Evolutionary conservation across 495 filamentous ascomycete species (phyloP), one percentile per base, ranked within the genome.

Genomic region (Neurospora sp.): DNA sequence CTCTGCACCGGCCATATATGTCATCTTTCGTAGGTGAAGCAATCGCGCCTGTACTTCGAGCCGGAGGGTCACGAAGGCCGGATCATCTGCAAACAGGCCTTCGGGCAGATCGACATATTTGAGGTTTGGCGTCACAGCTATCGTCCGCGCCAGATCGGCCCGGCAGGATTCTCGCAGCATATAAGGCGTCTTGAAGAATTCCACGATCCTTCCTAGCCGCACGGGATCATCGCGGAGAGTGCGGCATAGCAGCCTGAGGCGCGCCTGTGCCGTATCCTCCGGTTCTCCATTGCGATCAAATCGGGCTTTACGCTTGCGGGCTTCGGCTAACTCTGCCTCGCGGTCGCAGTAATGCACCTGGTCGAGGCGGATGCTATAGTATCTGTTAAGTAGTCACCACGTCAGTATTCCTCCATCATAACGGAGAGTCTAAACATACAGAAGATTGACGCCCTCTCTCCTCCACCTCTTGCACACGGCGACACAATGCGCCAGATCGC

Each of bases 131-230:
- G 92, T 83, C 1, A 96, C 91, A 41, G 92, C 93, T 44, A 98
- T 90, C 27, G 91, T 93, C 59, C 93, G 89, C 18, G 96, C 96
- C 70, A 97, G 88, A 72, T 93, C 91, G 42, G 92, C 85, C 80
- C 94, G 94, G 83, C 88, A 92, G 8, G 91, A 91, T 81, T 98
- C 95, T 59, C 96, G 90, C 65, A 93, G 91, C 96, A 97, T 97
- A 80, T 97, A 98, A n/a, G 96, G 93, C 76, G 92, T 91, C 82
- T 97, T 95, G 71, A 99, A 83, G 71, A 90, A 92, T 73, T 91
- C 82, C 12, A 97, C 92, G 37, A 87, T 83, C 6, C 82, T 79
- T 0, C 88, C 93, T 18, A 96, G 83, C 39, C 84, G 82, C 10
- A 86, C 85, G 35, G 86, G 86, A 39, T 91, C 89, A 40, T 94